A percentile compares a stretch with the other conserved stretches of the same genome.
Conservation (phyloP, 1,139 yeast species). For the Lodderomyces theae region DNA sequence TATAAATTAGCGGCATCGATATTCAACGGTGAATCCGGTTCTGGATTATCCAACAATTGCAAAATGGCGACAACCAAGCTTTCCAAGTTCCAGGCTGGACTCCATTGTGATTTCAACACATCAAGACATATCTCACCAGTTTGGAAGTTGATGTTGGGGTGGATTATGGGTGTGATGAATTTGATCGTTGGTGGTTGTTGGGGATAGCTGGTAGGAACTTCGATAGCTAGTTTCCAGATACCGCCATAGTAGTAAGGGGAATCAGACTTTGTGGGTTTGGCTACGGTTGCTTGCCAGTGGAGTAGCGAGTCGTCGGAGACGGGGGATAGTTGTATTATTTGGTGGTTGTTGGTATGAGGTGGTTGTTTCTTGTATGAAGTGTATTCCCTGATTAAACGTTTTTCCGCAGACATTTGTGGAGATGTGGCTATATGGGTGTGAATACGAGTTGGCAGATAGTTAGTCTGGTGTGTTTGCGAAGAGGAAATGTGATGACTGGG, state of each 20-base stretch:
- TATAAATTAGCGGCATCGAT: conserved; percentile 81
- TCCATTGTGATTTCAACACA: conserved; percentile 70
- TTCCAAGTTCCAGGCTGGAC: conserved; percentile 84
- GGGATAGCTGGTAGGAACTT: conserved; percentile 61
- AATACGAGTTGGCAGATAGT: neutral
- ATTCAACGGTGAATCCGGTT: conserved; percentile 82
- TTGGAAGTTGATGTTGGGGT: conserved; percentile 67
- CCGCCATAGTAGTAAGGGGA: conserved; percentile 51
- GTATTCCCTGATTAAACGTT: conserved; percentile 29
- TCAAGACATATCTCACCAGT: conserved; percentile 88
- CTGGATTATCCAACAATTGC: conserved; percentile 70
- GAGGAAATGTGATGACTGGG: too few relatives aligned
- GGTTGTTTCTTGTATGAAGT: conserved; percentile 23
- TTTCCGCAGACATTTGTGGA: conserved; percentile 33
- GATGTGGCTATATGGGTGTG: conserved; percentile 3
- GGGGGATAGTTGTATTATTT: conserved; percentile 46
- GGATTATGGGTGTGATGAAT: conserved; percentile 59
- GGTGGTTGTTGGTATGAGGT: conserved; percentile 26
- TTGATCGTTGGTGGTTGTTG: conserved; percentile 62
- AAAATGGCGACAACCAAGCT: conserved; percentile 71
- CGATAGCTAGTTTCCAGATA: conserved; percentile 54
- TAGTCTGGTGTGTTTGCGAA: neutral
- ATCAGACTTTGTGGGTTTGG: conserved; percentile 48
- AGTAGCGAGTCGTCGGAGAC: conserved; percentile 42
- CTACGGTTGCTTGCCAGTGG: conserved; percentile 58